Evolutionary conservation across 768 basidiomycete species (phyloP), one percentile per base, ranked within the genome.

Genomic region (Lentinula lateritia): DNA sequence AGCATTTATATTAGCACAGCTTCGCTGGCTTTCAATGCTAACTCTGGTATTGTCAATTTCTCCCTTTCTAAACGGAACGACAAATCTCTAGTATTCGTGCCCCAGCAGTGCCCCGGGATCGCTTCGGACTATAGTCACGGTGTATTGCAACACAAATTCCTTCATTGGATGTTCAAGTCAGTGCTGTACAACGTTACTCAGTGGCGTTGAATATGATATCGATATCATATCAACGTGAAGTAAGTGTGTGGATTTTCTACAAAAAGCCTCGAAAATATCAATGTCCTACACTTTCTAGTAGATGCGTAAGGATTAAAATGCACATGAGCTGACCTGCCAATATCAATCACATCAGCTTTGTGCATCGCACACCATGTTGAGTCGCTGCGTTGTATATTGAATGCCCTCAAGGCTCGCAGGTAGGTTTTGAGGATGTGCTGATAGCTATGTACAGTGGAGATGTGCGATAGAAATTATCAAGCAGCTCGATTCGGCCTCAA

Each of bases 71-170:
- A 52, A 75, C 54, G 76, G 74, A 0, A 59, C 65, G 36, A 52
- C 68, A 2, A 65, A 72, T 42, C 61, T 74, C n/a, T 80, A 78
- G 79, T 77, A 74, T 1, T 61, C 78, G 50, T 80, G 79, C 64
- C 70, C 73, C 3, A 48, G 46, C 18, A 20, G 23, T n/a, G n/a
- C 7, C 18, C 46, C 46, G 20, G 46, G 20, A 6, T 20, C 2
- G n/a, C n/a, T 18, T 6, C 45, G 20, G 45, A 46, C 18, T n/a
- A 23, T 18, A 8, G 45, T n/a, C n/a, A n/a, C n/a, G n/a, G n/a
- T 46, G n/a, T 46, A 46, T 46, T 20, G 9, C 12, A 23, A 12
- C 20, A 48, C 46, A 8, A n/a, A 48, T 48, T 48, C 46, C 46
- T 12, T 48, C 46, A 48, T 48, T 20, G 18, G 46, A 20, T 3